These are phyloP conservation scores for Penicillium parvum DNA, from an alignment of 495 filamentous ascomycete genomes.

Conservation along the genomic window DNA sequence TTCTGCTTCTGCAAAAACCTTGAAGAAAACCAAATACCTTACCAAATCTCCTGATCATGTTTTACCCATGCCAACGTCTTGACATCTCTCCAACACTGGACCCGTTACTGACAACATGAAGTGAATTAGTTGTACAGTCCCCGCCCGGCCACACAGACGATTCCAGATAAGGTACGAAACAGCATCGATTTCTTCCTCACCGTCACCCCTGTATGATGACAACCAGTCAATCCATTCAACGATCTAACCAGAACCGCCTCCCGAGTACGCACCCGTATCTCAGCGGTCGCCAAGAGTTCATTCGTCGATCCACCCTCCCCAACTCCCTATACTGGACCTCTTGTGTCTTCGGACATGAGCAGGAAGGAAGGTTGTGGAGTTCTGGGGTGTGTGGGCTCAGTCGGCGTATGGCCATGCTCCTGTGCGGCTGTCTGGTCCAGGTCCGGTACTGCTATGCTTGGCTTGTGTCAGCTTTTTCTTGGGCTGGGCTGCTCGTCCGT, in stretches of 20 bases:
- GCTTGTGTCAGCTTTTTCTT: slow-evolving; percentile 34
- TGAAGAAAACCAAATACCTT: slow-evolving; percentile 76
- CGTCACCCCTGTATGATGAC: slow-evolving; percentile 68
- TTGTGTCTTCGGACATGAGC: slow-evolving; percentile 26
- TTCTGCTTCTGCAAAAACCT: slow-evolving; percentile 88
- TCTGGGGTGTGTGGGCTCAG: slow-evolving; percentile 33
- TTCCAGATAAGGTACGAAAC: slow-evolving; percentile 8
- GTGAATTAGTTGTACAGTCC: slow-evolving; percentile 1
- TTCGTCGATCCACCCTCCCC: slow-evolving; percentile 51
- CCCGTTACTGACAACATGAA: slow-evolving; percentile 20
- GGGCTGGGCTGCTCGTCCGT: slow-evolving; percentile 44
- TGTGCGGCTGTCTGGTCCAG: slow-evolving; percentile 6
- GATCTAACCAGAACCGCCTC: slow-evolving; percentile 64
- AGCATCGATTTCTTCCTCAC: slow-evolving; percentile 2
- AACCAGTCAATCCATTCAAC: slow-evolving; percentile 99
- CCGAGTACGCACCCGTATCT: slow-evolving; percentile 26
- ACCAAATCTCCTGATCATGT: slow-evolving; percentile 63
- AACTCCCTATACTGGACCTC: slow-evolving; percentile 64
- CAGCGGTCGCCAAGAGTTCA: slow-evolving; percentile 18
- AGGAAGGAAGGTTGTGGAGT: slow-evolving; percentile 91
- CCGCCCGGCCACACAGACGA: neutral
- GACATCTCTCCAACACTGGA: slow-evolving; percentile 2
- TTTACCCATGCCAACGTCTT: slow-evolving; percentile 10
- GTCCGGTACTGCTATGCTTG: slow-evolving; percentile 46
- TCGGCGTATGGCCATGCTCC: slow-evolving; percentile 24